Evolutionary conservation across 1,284 basidiomycete species (phyloP).

Genomic region (Exsudoporus floridanus): DNA sequence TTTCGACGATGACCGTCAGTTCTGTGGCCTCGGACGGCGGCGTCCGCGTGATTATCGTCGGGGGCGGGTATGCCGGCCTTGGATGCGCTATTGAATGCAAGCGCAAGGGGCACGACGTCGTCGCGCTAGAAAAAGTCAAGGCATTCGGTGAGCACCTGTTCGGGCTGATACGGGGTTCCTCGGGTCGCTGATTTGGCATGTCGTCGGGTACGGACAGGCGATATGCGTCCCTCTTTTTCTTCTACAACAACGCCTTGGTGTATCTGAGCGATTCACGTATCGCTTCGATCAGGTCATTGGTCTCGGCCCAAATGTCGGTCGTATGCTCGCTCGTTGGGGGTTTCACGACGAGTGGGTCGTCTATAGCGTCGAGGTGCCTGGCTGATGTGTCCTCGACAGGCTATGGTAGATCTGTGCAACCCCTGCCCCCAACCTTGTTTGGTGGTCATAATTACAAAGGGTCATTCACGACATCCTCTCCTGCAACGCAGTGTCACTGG

Average conservation of each 20-base stretch:
- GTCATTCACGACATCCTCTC: conserved; percentile 26
- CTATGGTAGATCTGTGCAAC: conserved; percentile 26
- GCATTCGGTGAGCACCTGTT: conserved; percentile 14
- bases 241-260: not conserved
- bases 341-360: conserved; percentile 20
- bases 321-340: conserved; percentile 27
- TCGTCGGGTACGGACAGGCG: conserved; percentile 1
- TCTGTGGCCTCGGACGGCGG: not conserved
- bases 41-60: conserved; percentile 25
- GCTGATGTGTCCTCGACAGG: conserved; percentile 8
- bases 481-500: conserved; percentile 27
- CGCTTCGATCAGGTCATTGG: conserved; percentile 7
- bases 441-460: conserved; percentile 27
- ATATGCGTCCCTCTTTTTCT: conserved; percentile 2
- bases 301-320: conserved; percentile 18
- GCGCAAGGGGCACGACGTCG: conserved; percentile 30
- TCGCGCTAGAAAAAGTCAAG: conserved; percentile 27
- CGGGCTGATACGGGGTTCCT: not conserved
- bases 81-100: conserved; percentile 34
- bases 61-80: conserved; percentile 34
- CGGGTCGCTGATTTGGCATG: not conserved
- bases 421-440: conserved; percentile 16
- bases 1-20: not conserved
- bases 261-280: not conserved
- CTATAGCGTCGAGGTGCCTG: not conserved